A percentile compares a stretch with the other conserved stretches of the same genome.
Conservation (phyloP, 1,139 yeast genomes). For the Candida sp. region DNA sequence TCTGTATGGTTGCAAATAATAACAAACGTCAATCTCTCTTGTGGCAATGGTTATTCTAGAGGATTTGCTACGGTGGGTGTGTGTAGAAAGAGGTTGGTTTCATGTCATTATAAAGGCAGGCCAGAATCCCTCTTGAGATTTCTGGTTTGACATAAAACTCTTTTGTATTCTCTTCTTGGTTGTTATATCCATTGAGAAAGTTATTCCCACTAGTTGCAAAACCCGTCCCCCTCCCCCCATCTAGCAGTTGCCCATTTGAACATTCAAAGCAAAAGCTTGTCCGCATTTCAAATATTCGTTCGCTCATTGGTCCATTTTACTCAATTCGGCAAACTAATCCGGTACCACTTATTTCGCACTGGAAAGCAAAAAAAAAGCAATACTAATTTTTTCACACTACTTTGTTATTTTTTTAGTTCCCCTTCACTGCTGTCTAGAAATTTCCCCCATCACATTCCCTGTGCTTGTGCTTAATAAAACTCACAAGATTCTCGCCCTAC, state of each 20-base stretch:
- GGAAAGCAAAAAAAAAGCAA: neutral
- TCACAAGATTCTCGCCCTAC: neutral
- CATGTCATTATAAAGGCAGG: neutral
- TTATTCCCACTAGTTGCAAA: neutral
- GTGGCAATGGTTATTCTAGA: too few species aligned
- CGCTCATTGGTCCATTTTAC: slow-evolving; percentile 1
- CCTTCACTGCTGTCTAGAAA: neutral
- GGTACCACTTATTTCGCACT: neutral
- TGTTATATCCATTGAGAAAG: too few species aligned
- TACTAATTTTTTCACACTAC: neutral
- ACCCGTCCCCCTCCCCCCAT: too few species aligned
- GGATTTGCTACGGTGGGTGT: neutral
- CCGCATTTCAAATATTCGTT: neutral
- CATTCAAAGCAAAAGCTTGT: neutral
- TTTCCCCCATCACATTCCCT: neutral
- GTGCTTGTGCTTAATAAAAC: neutral
- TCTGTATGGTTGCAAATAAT: neutral
- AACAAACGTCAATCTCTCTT: slow-evolving; percentile 1
- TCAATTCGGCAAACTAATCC: slow-evolving; percentile 2
- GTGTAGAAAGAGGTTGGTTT: neutral
- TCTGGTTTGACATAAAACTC: neutral
- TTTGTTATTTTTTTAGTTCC: neutral
- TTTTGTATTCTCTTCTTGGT: neutral
- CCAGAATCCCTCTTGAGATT: neutral
- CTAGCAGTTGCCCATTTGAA: too few species aligned